phyloP scores from a whole-genome alignment of 257 asterid genomes.

The Sherardia arvensis region DNA sequence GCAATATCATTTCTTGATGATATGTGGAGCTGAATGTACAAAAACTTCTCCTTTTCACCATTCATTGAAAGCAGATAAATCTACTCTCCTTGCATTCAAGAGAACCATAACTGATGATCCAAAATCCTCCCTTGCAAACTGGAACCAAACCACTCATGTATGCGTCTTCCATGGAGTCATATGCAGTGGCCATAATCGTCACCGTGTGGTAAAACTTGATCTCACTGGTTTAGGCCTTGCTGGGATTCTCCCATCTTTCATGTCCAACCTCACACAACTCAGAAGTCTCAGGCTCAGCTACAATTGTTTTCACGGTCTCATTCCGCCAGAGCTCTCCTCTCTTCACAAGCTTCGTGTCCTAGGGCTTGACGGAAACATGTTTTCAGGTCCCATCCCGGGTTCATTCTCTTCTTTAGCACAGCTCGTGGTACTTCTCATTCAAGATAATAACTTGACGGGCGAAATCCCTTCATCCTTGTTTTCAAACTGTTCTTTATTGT shows the following conservation, averaged over 20 bases:
- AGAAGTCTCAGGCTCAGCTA: slow-evolving; percentile 23
- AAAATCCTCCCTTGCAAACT: slow-evolving; percentile 23
- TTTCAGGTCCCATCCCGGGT: slow-evolving; percentile 37
- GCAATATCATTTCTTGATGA: slow-evolving; percentile 14
- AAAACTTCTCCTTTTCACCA: slow-evolving; percentile 6
- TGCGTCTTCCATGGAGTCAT: slow-evolving; percentile 42
- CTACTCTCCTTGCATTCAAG: slow-evolving; percentile 30
- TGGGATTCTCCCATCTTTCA: slow-evolving; percentile 28
- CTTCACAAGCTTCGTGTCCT: slow-evolving; percentile 25
- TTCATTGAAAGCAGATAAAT: slow-evolving; percentile 29
- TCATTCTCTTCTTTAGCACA: slow-evolving; percentile 29
- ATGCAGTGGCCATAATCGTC: slow-evolving; percentile 18
- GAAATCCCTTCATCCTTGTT: slow-evolving; percentile 29
- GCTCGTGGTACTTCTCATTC: slow-evolving; percentile 20
- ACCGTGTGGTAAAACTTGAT: slow-evolving; percentile 28
- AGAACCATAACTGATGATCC: slow-evolving; percentile 24
- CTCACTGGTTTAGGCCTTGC: slow-evolving; percentile 29
- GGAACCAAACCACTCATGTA: slow-evolving; percentile 20
- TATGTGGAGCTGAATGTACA: slow-evolving; percentile 10
- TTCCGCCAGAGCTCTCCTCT: slow-evolving; percentile 29
- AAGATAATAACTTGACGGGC: slow-evolving; percentile 27
- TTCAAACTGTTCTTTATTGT: slow-evolving; percentile 34
- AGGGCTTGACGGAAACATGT: slow-evolving; percentile 27
- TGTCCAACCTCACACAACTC: slow-evolving; percentile 41
- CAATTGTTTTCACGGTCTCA: slow-evolving; percentile 30